Base-by-base conservation (phyloP, 345 rosid genomes). In the Sonneratia alba region DNA sequence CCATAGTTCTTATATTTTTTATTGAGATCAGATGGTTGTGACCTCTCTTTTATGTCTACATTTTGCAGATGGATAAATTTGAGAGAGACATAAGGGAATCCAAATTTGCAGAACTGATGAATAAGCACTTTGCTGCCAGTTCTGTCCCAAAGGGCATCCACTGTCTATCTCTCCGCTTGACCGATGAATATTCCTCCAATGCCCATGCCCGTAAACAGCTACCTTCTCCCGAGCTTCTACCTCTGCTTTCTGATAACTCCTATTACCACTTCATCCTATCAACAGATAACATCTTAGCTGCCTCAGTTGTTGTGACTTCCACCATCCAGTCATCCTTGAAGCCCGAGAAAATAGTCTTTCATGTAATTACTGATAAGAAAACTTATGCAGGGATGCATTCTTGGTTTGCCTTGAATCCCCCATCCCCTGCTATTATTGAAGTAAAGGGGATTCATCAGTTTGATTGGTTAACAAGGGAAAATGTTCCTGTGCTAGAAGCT, bases 361-460 rank as follows among this genome's bases (percentile, higher is more conserved):
- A 96, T 73, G 78, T 96, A 79, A 91, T 96, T 74, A 96, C 99
- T 32, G 99, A 96, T 83, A 96, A 96, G 93, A 96, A 92, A 84
- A 96, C 99, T 13, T 96, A 87, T 63, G 96, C 99, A 15, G 99
- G 91, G 38, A 96, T 96, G 98, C 99, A 92, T 76, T 93, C 99
- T 71, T 96, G 99, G 99, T 96, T 96, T 83, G 97, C 99, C 6
- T 84, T 96, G 64, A 92, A 96, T 73, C 85, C 99, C 21, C 81
- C 83, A 36, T 82, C 89, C 77, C 98, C 97, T 47, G 97, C 99
- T 42, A 89, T 91, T 61, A 84, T 92, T 67, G 99, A 96, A 81
- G 96, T 92, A 65, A 96, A 87, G 85, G 97, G 99, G 43, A 82
- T 92, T 79, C 99, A 96, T 83, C 99, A 96, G 85, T 91, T 96